Base-by-base conservation (phyloP, 2,329 filamentous ascomycete species). In the Hypoxylon sp. region DNA sequence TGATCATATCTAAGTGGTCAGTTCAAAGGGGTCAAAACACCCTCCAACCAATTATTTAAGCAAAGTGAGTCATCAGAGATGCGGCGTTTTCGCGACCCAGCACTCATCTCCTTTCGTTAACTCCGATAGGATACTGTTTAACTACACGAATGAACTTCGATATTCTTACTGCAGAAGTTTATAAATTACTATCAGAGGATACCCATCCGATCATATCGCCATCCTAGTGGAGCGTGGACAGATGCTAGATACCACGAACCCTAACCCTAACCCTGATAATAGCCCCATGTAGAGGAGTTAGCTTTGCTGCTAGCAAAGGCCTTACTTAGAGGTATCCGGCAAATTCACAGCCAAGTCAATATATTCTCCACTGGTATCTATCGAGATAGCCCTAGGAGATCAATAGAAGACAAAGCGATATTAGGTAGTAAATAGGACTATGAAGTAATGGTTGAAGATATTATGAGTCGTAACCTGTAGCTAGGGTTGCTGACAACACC, bases 1-100 rank as follows among this genome's bases (percentile, higher is more conserved):
- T n/a, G 63, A 65, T 65, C 63, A 31, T 22, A 33, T 26, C 13
- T 19, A 4, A 44, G 42, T 51, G 19, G n/a, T 22, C 35, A 17
- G 46, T 37, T 29, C 17, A 31, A 33, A 47, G 47, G 31, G 39
- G 42, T 42, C 46, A 50, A 51, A 59, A 50, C 44, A 26, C 31
- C 19, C 31, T 39, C 14, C 5, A 29, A 22, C 24, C 46, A 50
- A 24, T 51, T 51, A 11, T 17, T 13, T 26, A 48, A 14, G 46
- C 46, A 10, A 2, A 5, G 14, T 50, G 46, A 50, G 46, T 50
- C 46, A 50, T 50, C 46, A 8, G 5, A 50, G 22, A 50, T 11
- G 17, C 11, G 22, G 26, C 6, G 11, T 26, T 50, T 29, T 26
- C 11, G n/a, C n/a, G 39, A 31, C 14, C 14, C 14, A 8, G 5